phyloP scores from a whole-genome alignment of 495 filamentous ascomycete species.

The Pseudoneurospora amorphoporcata region DNA sequence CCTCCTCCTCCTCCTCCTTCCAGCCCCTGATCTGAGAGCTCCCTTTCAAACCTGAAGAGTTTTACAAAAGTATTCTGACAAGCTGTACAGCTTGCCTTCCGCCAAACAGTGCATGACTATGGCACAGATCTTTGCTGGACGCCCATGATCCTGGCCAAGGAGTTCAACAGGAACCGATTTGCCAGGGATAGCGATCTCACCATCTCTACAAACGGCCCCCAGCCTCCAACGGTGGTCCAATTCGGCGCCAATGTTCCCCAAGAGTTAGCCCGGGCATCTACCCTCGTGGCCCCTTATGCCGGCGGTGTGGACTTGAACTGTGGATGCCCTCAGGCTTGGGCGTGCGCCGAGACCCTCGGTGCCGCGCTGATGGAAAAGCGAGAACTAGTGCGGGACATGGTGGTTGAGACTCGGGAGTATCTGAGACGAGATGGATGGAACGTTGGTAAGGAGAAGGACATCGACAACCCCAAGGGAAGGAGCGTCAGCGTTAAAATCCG shows the following conservation, averaged over 20 bases:
- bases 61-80: neutral
- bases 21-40: too few relatives aligned
- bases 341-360: slow-evolving; percentile 50
- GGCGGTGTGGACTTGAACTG: slow-evolving; percentile 59
- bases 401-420: slow-evolving; percentile 36
- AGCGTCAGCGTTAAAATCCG: slow-evolving; percentile 58
- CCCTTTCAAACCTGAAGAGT: too few relatives aligned
- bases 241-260: slow-evolving; percentile 46
- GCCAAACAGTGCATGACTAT: slow-evolving; percentile 48
- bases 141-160: slow-evolving; percentile 62
- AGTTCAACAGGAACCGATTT: slow-evolving; percentile 49
- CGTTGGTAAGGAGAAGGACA: slow-evolving; percentile 25
- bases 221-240: slow-evolving; percentile 50
- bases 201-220: slow-evolving; percentile 30
- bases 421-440: slow-evolving; percentile 36
- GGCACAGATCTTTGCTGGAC: slow-evolving; percentile 56
- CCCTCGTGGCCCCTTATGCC: slow-evolving; percentile 47
- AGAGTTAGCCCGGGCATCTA: slow-evolving; percentile 50
- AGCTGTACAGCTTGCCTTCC: slow-evolving; percentile 44
- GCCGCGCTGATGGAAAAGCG: slow-evolving; percentile 52
- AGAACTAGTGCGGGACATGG: slow-evolving; percentile 49
- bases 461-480: slow-evolving; percentile 19
- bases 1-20: neutral
- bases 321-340: slow-evolving; percentile 62
- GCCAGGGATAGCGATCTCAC: slow-evolving; percentile 48